Percentiles rank a stretch among this genome's conserved stretches.
These are phyloP conservation scores for Coccomyxa sp. DNA, from an alignment of 139 green algal genomes.

Conservation along the genomic window DNA sequence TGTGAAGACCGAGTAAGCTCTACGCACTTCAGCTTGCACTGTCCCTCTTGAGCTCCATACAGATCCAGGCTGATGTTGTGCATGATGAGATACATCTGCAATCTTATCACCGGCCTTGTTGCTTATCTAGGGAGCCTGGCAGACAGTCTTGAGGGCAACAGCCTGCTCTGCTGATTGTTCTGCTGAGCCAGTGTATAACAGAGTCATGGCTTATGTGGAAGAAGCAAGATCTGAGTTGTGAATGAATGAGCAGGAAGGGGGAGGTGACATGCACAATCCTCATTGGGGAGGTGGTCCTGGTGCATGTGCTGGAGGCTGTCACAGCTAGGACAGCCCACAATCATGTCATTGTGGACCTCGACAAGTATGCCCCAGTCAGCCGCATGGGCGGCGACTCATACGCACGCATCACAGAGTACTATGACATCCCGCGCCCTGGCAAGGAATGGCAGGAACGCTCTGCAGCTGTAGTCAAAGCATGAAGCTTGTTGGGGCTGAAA, in stretches of 20 bases:
- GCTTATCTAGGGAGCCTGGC: no score
- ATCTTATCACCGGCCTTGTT: no score
- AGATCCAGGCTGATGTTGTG: no score
- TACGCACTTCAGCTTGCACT: no score
- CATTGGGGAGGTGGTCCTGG: constrained; percentile 79
- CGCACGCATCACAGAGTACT: constrained; percentile 44
- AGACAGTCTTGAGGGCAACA: no score
- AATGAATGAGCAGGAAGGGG: constrained; percentile 28
- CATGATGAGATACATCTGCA: no score
- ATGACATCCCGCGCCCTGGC: constrained; percentile 73
- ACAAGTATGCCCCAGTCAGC: constrained; percentile 45
- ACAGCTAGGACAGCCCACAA: constrained; percentile 31
- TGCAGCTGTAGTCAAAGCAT: no score
- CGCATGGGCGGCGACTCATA: constrained; percentile 80
- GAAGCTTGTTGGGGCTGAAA: no score
- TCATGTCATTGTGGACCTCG: constrained; percentile 67
- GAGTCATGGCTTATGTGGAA: constrained; percentile 58
- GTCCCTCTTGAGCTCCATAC: no score
- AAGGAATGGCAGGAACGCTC: constrained; percentile 17
- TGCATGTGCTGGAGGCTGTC: constrained; percentile 74
- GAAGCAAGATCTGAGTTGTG: not conserved
- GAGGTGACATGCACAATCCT: constrained; percentile 60
- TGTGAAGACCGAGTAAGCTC: no score
- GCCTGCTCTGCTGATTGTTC: no score
- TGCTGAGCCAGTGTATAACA: no score